These are phyloP conservation scores for Trypanosomatidae sp. DNA, from an alignment of 208 protist species.

Conservation along the genomic window DNA sequence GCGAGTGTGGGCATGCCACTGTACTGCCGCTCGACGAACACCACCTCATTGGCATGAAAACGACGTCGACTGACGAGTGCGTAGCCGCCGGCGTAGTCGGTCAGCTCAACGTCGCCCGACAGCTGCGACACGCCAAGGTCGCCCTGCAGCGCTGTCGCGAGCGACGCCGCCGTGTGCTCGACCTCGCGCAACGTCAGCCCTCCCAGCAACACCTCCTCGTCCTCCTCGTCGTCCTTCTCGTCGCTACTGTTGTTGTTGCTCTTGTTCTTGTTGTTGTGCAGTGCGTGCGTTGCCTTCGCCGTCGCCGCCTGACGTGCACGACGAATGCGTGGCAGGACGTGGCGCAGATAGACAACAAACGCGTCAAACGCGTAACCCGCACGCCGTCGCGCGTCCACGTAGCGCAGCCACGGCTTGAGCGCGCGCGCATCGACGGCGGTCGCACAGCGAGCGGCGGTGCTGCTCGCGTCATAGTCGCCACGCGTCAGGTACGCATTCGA, in stretches of 20 bases:
- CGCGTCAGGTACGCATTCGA: constrained; percentile 31
- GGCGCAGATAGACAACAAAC: constrained; percentile 38
- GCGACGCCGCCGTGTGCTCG: no score
- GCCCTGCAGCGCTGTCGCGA: constrained; percentile 16
- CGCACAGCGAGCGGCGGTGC: constrained; percentile 17
- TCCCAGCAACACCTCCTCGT: no score
- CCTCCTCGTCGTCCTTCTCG: no score
- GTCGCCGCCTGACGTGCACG: no score
- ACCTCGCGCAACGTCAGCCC: no score
- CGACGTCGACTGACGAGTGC: constrained; percentile 44
- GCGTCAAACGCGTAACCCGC: constrained; percentile 63
- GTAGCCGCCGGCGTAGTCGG: constrained; percentile 58
- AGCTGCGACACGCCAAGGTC: constrained; percentile 40
- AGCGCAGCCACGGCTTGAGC: constrained; percentile 52
- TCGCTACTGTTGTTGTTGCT: no score
- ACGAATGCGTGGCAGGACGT: constrained; percentile 28
- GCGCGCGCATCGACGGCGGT: constrained; percentile 21
- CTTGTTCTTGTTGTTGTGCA: no score
- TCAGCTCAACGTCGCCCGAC: constrained; percentile 44
- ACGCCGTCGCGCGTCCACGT: constrained; percentile 34
- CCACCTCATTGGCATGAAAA: constrained; percentile 46
- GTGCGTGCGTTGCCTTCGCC: no score
- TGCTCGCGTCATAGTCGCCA: constrained; percentile 17
- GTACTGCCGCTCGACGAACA: constrained; percentile 68
- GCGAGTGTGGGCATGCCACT: constrained; percentile 14